Base-by-base conservation (phyloP, 768 basidiomycete genomes). In the Gautieria morchelliformis region DNA sequence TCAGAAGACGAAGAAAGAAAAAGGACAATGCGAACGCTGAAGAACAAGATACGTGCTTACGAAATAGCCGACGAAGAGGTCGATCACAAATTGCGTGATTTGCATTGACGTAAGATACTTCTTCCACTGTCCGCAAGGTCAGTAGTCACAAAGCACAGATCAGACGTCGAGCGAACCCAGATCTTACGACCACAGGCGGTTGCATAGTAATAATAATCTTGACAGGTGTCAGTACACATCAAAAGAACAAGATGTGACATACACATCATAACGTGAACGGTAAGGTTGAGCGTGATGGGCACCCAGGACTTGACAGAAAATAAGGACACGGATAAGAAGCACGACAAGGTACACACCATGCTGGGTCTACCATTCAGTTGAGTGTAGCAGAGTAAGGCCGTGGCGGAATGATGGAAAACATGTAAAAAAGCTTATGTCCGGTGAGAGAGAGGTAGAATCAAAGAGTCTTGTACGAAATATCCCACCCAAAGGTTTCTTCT, bases 191-290 rank as follows among this genome's bases (percentile, higher is more conserved):
- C 96, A 66, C 95, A 93, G 52, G 96, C 93, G 52, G 96, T 97
- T 22, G 93, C 93, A 72, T 88, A 98, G 75, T 99, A 99, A n/a
- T n/a, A n/a, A n/a, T n/a, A n/a, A n/a, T n/a, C n/a, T n/a, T n/a
- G n/a, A n/a, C n/a, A n/a, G n/a, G n/a, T n/a, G n/a, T n/a, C n/a
- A n/a, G n/a, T n/a, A n/a, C n/a, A n/a, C n/a, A n/a, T n/a, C n/a
- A n/a, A 75, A 30, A n/a, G 41, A n/a, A 39, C 19, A 32, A 33
- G 5, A 11, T n/a, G 15, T 4, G 27, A 79, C 88, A 70, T 71
- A 93, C 91, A 98, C 96, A 99, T 99, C 65, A 96, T 73, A 68
- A 98, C 94, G 72, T 99, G 96, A 50, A 98, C 95, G 57, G 78
- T 71, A 60, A 98, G 76, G 75, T 98, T 98, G 44, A n/a, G n/a